Evolutionary conservation across 306 rosid species (phyloP).

Genomic region (Adenanthera pavonina): DNA sequence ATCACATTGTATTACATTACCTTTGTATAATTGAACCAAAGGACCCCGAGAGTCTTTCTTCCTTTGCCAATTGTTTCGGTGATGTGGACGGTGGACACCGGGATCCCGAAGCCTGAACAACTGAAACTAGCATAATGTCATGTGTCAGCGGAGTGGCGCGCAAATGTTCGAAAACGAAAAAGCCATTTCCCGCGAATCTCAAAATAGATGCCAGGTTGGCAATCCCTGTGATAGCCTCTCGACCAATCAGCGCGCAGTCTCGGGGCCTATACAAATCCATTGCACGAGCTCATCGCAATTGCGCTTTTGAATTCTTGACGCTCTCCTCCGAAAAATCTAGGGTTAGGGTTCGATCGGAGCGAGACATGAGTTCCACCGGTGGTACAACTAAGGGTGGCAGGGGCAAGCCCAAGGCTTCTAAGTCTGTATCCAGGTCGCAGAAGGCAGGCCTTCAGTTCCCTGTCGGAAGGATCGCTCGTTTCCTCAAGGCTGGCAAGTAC

Average conservation of each 20-base stretch:
- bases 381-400: slow-evolving; percentile 89
- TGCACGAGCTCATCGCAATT: fast-evolving
- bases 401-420: slow-evolving; percentile 89
- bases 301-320: not conserved
- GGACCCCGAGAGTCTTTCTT: too few relatives aligned
- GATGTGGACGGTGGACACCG: not conserved
- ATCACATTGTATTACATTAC: too few relatives aligned
- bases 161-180: slow-evolving; percentile 17
- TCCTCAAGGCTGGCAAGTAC: slow-evolving; percentile 82
- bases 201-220: slow-evolving; percentile 47
- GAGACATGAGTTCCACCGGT: slow-evolving; percentile 71
- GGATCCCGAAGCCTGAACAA: too few relatives aligned
- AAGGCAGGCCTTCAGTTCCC: slow-evolving; percentile 95
- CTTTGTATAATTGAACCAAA: too few relatives aligned
- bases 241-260: slow-evolving; percentile 33
- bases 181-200: slow-evolving; percentile 18
- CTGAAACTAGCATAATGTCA: too few relatives aligned
- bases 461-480: slow-evolving; percentile 86
- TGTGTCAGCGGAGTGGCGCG: not conserved
- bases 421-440: slow-evolving; percentile 78
- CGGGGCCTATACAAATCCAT: slow-evolving; percentile 40
- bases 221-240: slow-evolving; percentile 32
- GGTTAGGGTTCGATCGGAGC: slow-evolving; percentile 44
- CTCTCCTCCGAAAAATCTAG: not conserved
- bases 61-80: not conserved